These are phyloP conservation scores for Colletotrichum godetiae DNA, from an alignment of 2,329 filamentous ascomycete species.

Conservation along the genomic window DNA sequence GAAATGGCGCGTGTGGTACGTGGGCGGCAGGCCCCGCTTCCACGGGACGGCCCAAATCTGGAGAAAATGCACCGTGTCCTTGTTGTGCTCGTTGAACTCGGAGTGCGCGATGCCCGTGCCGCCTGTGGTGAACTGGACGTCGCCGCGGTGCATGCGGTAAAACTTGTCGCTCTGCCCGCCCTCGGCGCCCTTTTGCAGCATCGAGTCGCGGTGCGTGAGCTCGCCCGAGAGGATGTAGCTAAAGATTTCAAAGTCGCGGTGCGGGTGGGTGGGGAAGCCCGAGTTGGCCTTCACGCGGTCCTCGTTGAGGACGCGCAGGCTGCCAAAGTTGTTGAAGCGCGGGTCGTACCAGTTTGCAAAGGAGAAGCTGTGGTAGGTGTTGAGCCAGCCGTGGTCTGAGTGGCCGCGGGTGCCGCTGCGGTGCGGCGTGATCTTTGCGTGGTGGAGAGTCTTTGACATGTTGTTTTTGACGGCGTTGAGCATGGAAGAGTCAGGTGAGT, in stretches of 20 bases:
- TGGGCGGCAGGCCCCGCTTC: slow-evolving; percentile 76
- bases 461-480: slow-evolving; percentile 55
- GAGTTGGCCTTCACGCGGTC: slow-evolving; percentile 80
- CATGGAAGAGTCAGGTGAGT: slow-evolving; percentile 38
- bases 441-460: slow-evolving; percentile 72
- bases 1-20: slow-evolving; percentile 82
- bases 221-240: slow-evolving; percentile 87
- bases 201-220: slow-evolving; percentile 87
- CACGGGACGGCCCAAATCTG: slow-evolving; percentile 91
- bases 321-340: slow-evolving; percentile 75
- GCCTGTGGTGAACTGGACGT: slow-evolving; percentile 92
- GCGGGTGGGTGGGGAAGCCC: slow-evolving; percentile 87
- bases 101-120: slow-evolving; percentile 84
- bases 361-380: slow-evolving; percentile 87
- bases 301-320: slow-evolving; percentile 88
- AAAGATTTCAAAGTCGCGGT: slow-evolving; percentile 91
- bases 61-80: slow-evolving; percentile 82
- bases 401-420: slow-evolving; percentile 79
- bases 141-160: slow-evolving; percentile 78
- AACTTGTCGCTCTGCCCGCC: slow-evolving; percentile 71
- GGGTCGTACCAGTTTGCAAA: slow-evolving; percentile 81
- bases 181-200: slow-evolving; percentile 78
- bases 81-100: slow-evolving; percentile 81
- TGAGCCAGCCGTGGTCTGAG: slow-evolving; percentile 87
- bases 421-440: slow-evolving; percentile 80